These are phyloP conservation scores for Fusarium siculi DNA, from an alignment of 2,329 filamentous ascomycete species.

Conservation along the genomic window DNA sequence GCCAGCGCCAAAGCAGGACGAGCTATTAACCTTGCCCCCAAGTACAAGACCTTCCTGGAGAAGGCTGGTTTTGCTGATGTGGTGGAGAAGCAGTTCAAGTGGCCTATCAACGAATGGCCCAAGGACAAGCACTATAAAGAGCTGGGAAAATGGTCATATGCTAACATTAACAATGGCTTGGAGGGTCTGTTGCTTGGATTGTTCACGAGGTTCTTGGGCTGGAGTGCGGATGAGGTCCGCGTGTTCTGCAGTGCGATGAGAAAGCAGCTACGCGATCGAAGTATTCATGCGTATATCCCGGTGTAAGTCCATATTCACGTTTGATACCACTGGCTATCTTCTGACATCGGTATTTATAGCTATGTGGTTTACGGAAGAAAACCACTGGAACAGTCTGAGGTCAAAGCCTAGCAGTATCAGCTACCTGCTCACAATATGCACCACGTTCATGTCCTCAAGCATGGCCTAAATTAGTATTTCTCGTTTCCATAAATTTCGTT, in stretches of 20 bases:
- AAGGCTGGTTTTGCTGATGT: not conserved
- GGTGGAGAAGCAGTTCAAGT: not conserved
- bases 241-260: slow-evolving; percentile 18
- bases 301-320: not conserved
- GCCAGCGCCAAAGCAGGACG: slow-evolving; percentile 9
- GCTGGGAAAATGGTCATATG: slow-evolving; percentile 11
- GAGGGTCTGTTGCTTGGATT: slow-evolving; percentile 3
- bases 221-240: slow-evolving; percentile 11
- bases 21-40: not conserved
- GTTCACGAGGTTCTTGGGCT: slow-evolving; percentile 20
- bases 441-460: not conserved
- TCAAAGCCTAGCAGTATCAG: not conserved
- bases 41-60: slow-evolving; percentile 7
- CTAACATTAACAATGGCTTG: slow-evolving; percentile 15
- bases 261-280: slow-evolving; percentile 13
- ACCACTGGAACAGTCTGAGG: not conserved
- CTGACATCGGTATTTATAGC: not conserved
- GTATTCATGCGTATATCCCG: slow-evolving; percentile 24
- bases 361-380: slow-evolving; percentile 12
- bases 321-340: rapidly evolving
- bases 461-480: not conserved
- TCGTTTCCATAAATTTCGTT: not conserved
- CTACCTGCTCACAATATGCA: not conserved
- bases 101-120: slow-evolving; percentile 23
- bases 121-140: slow-evolving; percentile 28